Percentiles rank a stretch among this genome's conserved stretches.
Conservation (phyloP, 495 filamentous ascomycete genomes). For the Pseudevernia furfuracea region DNA sequence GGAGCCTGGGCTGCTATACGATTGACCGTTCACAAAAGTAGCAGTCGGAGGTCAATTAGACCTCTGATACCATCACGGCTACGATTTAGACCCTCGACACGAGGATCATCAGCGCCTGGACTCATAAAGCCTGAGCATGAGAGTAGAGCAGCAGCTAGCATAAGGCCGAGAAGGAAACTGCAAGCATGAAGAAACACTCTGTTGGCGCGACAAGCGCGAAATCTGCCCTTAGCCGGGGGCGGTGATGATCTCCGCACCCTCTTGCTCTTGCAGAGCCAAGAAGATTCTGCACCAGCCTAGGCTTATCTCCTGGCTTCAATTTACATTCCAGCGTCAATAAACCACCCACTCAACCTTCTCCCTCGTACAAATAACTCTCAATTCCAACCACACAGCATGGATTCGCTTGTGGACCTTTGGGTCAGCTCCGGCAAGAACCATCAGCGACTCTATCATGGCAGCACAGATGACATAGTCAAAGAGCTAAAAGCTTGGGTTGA, state of each 20-base stretch:
- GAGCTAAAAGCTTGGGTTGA: neutral
- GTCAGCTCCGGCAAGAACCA: neutral
- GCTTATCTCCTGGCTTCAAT: neutral
- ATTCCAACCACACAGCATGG: neutral
- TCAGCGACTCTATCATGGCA: neutral
- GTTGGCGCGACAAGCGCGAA: neutral
- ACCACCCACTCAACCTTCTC: neutral
- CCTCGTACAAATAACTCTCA: neutral
- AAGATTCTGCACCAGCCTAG: neutral
- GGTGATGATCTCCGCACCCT: neutral
- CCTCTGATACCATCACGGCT: neutral
- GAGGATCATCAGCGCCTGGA: neutral
- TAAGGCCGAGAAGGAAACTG: neutral
- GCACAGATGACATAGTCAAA: neutral
- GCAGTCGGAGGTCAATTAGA: neutral
- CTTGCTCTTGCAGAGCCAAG: neutral
- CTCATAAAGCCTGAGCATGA: neutral
- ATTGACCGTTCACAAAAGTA: neutral
- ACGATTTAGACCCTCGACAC: neutral
- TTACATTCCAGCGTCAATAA: neutral
- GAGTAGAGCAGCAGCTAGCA: neutral
- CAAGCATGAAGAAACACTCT: neutral
- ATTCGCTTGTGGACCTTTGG: neutral
- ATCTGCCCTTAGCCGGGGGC: neutral
- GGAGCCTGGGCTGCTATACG: neutral